Evolutionary conservation across 2,329 filamentous ascomycete species (phyloP), one percentile per base, ranked within the genome.

Genomic region (Dactylonectria estremocensis): DNA sequence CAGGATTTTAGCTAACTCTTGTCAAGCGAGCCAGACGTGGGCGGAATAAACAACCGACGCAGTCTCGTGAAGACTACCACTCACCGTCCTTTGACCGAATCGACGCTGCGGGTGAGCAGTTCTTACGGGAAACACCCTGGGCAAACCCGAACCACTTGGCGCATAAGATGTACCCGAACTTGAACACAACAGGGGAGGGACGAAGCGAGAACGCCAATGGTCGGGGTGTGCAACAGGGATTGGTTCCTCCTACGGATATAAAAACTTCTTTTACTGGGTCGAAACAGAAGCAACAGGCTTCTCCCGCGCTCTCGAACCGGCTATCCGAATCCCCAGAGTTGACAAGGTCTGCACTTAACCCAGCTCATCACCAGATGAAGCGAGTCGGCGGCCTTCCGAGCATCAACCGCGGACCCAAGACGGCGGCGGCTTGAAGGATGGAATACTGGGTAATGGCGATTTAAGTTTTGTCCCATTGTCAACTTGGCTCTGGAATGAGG

Each of bases 81-180:
- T 78, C 84, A 33, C 77, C 86, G 8, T 80, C 84, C 6, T 85
- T 88, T 54, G 80, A 82, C 20, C 83, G 84, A 74, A 81, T 90
- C 67, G 88, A 89, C 75, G 88, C 92, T 45, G 93, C 93, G 24
- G 93, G 93, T 74, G 94, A 97, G 79, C 92, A 95, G 70, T 97
- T 96, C 74, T 87, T 97, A 62, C 93, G 97, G 76, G 92, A 95
- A 73, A 97, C 93, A 5, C 92, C 95, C 1, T 98, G 95, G 95
- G 94, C 95, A 40, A 97, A 97, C 77, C 94, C 95, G 18, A 93
- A 95, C 72, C 92, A 94, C 77, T 91, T 92, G n/a, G 67, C 90
- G 10, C 91, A 94, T 77, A 87, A 89, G 69, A 78, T 83, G 60
- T 79, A 82, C 48, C 80, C 83, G 46, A 80, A 74, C 78, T 45